Base-by-base conservation (phyloP, 768 basidiomycete genomes). In the Mycena albidolilacea region DNA sequence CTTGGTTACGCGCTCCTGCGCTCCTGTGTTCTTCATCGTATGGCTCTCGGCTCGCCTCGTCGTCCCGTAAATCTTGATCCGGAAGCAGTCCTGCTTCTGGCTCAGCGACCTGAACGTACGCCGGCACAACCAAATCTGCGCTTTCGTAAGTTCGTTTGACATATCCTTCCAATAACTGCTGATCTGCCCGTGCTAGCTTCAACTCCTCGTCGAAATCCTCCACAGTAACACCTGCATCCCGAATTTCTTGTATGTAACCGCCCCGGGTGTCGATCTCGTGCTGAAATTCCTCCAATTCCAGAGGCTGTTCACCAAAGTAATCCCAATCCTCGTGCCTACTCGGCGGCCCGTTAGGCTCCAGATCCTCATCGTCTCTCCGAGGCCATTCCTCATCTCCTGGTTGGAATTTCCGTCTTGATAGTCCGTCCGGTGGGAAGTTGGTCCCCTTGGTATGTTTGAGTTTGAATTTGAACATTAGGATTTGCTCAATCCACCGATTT, bases 401-500 rank as follows among this genome's bases (percentile, higher is more conserved):
- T 14, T 78, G 75, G 0, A 4, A 5, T 9, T 71, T 17, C 48
- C 78, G 48, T 37, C 80, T 46, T 1, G 83, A 85, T 5, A 85
- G 65, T 3, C 82, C 77, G 1, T 30, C 30, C 30, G 30, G 30
- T 30, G 30, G 30, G 30, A 30, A 30, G 3, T 54, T 67, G 1
- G 4, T 73, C 0, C 80, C 82, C 3, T 79, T 77, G 14, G 79
- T 76, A 68, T 85, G 84, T 14, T 72, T 65, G 0, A 86, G 60
- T 0, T 69, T 74, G 64, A 86, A 85, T 21, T 81, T 77, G 68
- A 83, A 85, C 46, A 81, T 69, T 0, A 78, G 23, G 0, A 85
- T 82, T 5, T 78, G 69, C 8, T 78, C 79, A 38, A 85, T 82
- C 85, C 84, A 86, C 3, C 81, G 60, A 62, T 85, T 85, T 5